A percentile compares a stretch with the other conserved stretches of the same genome.
phyloP scores from a whole-genome alignment of 495 filamentous ascomycete species.

The Sphaerosporella brunnea region DNA sequence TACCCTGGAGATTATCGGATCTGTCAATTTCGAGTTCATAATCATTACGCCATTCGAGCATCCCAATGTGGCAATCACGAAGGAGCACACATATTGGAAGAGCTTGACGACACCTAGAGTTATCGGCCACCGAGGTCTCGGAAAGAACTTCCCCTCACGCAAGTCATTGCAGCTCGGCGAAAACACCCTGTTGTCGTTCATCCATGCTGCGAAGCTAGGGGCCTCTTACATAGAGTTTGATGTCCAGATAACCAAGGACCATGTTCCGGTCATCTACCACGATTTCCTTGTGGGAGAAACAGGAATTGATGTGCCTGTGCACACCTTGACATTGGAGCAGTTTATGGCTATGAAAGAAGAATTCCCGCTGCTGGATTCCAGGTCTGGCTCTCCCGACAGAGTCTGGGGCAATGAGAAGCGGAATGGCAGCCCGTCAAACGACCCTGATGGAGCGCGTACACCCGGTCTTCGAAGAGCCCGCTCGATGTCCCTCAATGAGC shows the following conservation, averaged over 20 bases:
- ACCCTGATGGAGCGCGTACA: constrained; percentile 3
- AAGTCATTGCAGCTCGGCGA: constrained; percentile 86
- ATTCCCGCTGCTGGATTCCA: constrained; percentile 30
- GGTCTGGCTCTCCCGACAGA: constrained; percentile 34
- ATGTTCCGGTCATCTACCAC: constrained; percentile 97
- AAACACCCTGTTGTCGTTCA: constrained; percentile 88
- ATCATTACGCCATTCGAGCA: constrained; percentile 89
- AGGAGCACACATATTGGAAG: constrained; percentile 90
- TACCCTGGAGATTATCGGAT: constrained; percentile 72
- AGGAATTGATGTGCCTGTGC: constrained; percentile 90
- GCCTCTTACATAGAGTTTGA: no score
- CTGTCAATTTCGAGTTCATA: constrained; percentile 89
- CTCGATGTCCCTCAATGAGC: constrained; percentile 39
- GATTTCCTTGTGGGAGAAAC: constrained; percentile 98
- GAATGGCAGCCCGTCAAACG: not conserved
- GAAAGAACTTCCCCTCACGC: constrained; percentile 70
- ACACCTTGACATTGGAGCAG: constrained; percentile 83
- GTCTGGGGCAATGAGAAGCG: constrained; percentile 3
- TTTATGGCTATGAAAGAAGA: constrained; percentile 31
- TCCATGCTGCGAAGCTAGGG: constrained; percentile 87
- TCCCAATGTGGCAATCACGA: constrained; percentile 78
- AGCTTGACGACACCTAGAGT: constrained; percentile 58
- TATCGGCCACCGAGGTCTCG: constrained; percentile 83
- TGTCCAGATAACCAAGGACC: constrained; percentile 95
- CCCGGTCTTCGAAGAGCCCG: constrained; percentile 26